A percentile compares a stretch with the other conserved stretches of the same genome.
These are phyloP conservation scores for Cryphonectria naterciae DNA, from an alignment of 2,329 filamentous ascomycete species.

Conservation along the genomic window DNA sequence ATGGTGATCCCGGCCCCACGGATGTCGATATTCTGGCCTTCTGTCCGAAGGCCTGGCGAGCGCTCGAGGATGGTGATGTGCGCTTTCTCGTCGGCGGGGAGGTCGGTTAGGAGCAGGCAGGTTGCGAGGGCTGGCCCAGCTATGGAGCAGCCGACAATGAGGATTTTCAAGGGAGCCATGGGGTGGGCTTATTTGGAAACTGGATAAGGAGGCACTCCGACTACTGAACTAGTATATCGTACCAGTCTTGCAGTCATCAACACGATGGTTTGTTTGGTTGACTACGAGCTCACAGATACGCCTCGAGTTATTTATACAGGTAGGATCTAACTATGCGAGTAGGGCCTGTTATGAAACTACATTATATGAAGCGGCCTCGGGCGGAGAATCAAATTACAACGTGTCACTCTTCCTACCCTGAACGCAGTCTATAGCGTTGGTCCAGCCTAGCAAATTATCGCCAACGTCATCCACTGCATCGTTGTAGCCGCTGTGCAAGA, in stretches of 20 bases:
- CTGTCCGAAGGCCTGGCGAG: slow-evolving; percentile 41
- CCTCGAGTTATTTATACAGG: neutral
- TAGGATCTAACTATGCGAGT: neutral
- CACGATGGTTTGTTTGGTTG: neutral
- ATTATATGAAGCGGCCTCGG: neutral
- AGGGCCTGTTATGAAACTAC: neutral
- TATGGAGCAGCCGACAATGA: slow-evolving; percentile 45
- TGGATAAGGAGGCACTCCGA: no score
- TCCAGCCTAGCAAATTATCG: neutral
- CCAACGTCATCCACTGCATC: neutral
- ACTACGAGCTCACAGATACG: neutral
- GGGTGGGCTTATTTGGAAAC: no score
- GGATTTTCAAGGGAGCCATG: slow-evolving; percentile 40
- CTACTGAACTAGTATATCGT: neutral
- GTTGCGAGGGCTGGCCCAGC: slow-evolving; percentile 47
- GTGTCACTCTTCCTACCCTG: neutral
- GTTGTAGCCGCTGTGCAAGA: neutral
- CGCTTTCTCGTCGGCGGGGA: slow-evolving; percentile 31
- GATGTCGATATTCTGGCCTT: slow-evolving; percentile 51
- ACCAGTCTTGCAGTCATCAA: neutral
- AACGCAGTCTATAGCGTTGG: neutral
- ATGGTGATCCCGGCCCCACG: slow-evolving; percentile 46
- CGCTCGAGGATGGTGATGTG: slow-evolving; percentile 50
- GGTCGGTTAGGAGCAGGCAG: slow-evolving; percentile 42
- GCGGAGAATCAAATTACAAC: neutral